phyloP scores from a whole-genome alignment of 192 early-diverging fungal genomes.

The Spizellomyces punctatus region DNA sequence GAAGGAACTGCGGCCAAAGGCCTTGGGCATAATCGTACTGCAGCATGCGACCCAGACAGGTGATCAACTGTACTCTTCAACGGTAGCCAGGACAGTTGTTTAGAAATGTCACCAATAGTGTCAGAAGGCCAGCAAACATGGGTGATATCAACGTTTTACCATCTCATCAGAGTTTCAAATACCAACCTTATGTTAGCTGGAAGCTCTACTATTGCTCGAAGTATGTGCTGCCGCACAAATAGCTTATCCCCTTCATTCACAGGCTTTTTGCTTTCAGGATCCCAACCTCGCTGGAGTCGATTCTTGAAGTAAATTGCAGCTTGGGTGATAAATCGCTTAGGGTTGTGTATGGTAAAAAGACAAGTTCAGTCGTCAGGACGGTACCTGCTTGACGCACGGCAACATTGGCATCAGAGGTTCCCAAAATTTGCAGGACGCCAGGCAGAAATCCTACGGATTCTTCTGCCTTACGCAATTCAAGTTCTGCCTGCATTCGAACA shows the following conservation, averaged over 20 bases:
- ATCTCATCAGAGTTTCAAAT: conserved; percentile 2
- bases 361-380: neutral
- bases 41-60: conserved; percentile 76
- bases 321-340: conserved; percentile 14
- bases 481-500: conserved; percentile 81
- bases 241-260: conserved; percentile 56
- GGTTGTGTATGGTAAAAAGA: neutral
- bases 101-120: neutral
- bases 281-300: conserved; percentile 73
- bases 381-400: conserved; percentile 47
- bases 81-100: no score
- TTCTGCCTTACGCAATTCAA: conserved; percentile 75
- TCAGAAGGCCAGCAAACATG: neutral
- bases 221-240: conserved; percentile 71
- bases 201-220: conserved; percentile 71
- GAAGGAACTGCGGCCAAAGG: conserved; percentile 78
- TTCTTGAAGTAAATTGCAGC: conserved; percentile 92
- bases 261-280: conserved; percentile 38
- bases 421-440: conserved; percentile 44
- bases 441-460: conserved; percentile 53
- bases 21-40: conserved; percentile 68
- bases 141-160: neutral
- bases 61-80: conserved; percentile 66
- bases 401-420: conserved; percentile 15
- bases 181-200: conserved; percentile 71